Evolutionary conservation across 306 rosid genomes (phyloP).

Genomic region (Rosa rugosa): DNA sequence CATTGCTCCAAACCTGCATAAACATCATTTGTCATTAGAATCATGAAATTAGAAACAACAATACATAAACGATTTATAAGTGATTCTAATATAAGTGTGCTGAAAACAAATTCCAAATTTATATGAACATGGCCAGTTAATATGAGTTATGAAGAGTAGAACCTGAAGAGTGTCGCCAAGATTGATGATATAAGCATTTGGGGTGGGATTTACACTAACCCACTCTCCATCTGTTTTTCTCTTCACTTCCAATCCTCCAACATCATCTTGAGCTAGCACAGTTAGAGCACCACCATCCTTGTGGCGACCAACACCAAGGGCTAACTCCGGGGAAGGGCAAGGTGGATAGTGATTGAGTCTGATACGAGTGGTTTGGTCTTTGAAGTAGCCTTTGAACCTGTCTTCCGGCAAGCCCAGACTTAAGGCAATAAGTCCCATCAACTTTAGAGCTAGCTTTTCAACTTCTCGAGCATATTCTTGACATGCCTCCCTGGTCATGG

Average conservation of each 20-base stretch:
- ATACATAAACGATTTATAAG: not conserved
- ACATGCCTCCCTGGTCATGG: constrained; percentile 32
- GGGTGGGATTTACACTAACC: constrained; percentile 57
- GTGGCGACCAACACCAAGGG: constrained; percentile 66
- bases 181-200: constrained; percentile 58
- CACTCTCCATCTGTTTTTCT: constrained; percentile 59
- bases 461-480: constrained; percentile 49
- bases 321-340: constrained; percentile 56
- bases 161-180: constrained; percentile 65
- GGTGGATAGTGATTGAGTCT: constrained; percentile 61
- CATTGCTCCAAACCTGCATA: constrained; percentile 50
- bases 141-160: not conserved
- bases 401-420: constrained; percentile 57
- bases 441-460: constrained; percentile 41
- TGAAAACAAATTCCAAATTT: not conserved
- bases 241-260: constrained; percentile 65
- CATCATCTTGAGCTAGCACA: constrained; percentile 11
- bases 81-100: not conserved
- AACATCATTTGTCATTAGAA: not conserved
- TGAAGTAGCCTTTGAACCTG: constrained; percentile 44
- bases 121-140: not conserved
- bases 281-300: constrained; percentile 56
- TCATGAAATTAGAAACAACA: not conserved
- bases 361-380: constrained; percentile 42
- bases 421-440: constrained; percentile 53